A percentile compares a stretch with the other conserved stretches of the same genome.
Evolutionary conservation across 371 early-diverging fungal species (phyloP).

Genomic region (Zopfochytrium polystomum): DNA sequence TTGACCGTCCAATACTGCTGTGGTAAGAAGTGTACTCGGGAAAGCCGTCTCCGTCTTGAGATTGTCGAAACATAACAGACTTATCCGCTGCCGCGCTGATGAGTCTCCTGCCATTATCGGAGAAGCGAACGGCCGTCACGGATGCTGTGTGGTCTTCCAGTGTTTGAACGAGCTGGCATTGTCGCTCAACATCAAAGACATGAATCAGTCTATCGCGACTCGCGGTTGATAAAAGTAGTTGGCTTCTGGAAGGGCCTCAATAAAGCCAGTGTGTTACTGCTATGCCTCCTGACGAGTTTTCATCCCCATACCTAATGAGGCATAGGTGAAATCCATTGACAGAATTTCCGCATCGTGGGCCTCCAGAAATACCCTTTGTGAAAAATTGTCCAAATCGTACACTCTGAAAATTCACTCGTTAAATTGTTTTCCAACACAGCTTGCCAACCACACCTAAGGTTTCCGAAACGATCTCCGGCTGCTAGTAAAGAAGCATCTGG

Average conservation of each 20-base stretch:
- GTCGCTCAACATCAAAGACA: constrained; percentile 62
- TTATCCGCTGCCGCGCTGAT: constrained; percentile 85
- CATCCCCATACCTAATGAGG: too few relatives aligned
- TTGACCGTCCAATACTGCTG: constrained; percentile 68
- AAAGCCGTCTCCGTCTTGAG: constrained; percentile 40
- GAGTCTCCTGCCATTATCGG: constrained; percentile 59
- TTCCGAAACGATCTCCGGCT: constrained; percentile 75
- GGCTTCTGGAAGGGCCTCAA: too few relatives aligned
- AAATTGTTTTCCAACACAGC: too few relatives aligned
- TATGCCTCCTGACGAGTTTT: too few relatives aligned
- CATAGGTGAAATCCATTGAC: constrained; percentile 66
- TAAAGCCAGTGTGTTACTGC: too few relatives aligned
- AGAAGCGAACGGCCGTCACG: constrained; percentile 71
- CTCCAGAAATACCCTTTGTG: constrained; percentile 65
- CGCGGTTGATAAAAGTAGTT: constrained; percentile 68
- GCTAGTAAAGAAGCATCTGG: constrained; percentile 70
- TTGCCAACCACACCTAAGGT: too few relatives aligned
- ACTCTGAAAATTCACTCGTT: too few relatives aligned
- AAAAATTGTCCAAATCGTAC: constrained; percentile 46
- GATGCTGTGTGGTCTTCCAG: constrained; percentile 85
- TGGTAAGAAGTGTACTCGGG: constrained; percentile 59
- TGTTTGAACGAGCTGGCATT: constrained; percentile 59
- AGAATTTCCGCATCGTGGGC: constrained; percentile 84
- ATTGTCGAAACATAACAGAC: constrained; percentile 70
- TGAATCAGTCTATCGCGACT: constrained; percentile 80